A percentile compares a stretch with the other conserved stretches of the same genome.
Conservation (phyloP, 1,284 basidiomycete genomes). For the Naganishia cerealis region DNA sequence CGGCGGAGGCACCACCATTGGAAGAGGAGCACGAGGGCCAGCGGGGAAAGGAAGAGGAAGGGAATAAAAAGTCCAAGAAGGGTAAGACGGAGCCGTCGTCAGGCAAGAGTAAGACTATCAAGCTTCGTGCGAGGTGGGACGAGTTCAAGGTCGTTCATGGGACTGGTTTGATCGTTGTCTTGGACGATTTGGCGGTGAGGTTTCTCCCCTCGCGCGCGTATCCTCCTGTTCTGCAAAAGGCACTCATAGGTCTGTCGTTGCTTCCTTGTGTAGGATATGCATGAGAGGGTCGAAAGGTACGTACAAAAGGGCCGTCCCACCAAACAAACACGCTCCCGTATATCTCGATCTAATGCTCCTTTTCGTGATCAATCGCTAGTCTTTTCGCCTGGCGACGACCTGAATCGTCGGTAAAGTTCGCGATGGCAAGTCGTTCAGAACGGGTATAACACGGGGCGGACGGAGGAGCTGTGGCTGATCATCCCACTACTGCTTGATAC, state of each 20-base stretch:
- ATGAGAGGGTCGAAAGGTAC: slow-evolving; percentile 38
- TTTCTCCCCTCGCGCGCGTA: background rate
- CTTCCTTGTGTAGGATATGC: slow-evolving; percentile 30
- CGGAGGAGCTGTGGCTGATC: background rate
- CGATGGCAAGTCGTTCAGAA: slow-evolving; percentile 3
- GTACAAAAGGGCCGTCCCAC: background rate
- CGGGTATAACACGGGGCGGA: too few species aligned
- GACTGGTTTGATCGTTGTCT: slow-evolving; percentile 33
- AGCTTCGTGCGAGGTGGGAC: slow-evolving; percentile 31
- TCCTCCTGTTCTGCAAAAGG: background rate
- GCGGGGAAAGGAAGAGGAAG: background rate
- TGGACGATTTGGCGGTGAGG: slow-evolving; percentile 35
- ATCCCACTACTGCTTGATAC: background rate
- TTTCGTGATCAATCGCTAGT: slow-evolving; percentile 7
- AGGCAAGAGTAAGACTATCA: slow-evolving; percentile 6
- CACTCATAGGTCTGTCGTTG: background rate
- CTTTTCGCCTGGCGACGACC: slow-evolving; percentile 36
- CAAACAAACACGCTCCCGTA: too few species aligned
- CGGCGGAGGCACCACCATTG: background rate
- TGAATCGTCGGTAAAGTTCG: slow-evolving; percentile 27
- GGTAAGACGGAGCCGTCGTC: background rate
- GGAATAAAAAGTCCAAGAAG: background rate
- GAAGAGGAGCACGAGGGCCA: background rate
- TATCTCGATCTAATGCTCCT: background rate
- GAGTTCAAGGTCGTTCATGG: slow-evolving; percentile 33